Percentiles rank a stretch among this genome's conserved stretches.
Evolutionary conservation across 352 stramenopile genomes (phyloP).

Genomic region (Thalassiosira hispida): DNA sequence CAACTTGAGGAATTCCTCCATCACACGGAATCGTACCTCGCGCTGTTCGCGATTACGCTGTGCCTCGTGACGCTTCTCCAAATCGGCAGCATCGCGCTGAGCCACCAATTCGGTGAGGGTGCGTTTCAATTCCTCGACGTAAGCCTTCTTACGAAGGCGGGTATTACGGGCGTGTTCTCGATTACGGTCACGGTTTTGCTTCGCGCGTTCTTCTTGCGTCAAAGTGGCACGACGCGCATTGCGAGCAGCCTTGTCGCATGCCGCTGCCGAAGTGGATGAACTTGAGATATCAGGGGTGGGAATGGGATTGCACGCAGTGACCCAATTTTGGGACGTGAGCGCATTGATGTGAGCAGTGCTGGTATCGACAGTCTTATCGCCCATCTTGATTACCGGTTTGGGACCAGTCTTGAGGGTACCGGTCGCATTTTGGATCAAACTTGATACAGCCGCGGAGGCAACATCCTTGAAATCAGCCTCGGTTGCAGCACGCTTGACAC

Average conservation of each 20-base stretch:
- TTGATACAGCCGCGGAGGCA: constrained; percentile 72
- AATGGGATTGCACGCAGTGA: constrained; percentile 61
- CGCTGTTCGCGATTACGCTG: constrained; percentile 75
- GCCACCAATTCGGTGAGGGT: constrained; percentile 83
- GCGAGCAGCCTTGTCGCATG: constrained; percentile 56
- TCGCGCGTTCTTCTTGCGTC: constrained; percentile 78
- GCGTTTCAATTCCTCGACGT: constrained; percentile 87
- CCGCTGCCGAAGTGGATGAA: constrained; percentile 6
- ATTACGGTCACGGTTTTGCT: constrained; percentile 84
- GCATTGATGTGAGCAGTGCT: constrained; percentile 77
- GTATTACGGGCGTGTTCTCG: constrained; percentile 89
- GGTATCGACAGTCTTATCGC: constrained; percentile 48
- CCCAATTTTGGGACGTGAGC: constrained; percentile 81
- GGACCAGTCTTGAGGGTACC: constrained; percentile 12
- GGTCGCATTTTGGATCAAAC: constrained; percentile 70
- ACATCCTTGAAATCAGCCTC: constrained; percentile 77
- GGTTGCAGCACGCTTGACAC: constrained; percentile 29
- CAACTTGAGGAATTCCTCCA: constrained; percentile 81
- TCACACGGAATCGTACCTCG: constrained; percentile 76
- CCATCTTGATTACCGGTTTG: neutral
- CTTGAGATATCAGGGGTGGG: neutral
- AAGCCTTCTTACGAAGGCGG: constrained; percentile 88
- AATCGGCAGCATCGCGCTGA: constrained; percentile 71
- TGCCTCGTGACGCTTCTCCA: constrained; percentile 70
- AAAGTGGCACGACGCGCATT: constrained; percentile 69